Base-by-base conservation (phyloP, 208 protist species). In the Leishmania guyanensis region DNA sequence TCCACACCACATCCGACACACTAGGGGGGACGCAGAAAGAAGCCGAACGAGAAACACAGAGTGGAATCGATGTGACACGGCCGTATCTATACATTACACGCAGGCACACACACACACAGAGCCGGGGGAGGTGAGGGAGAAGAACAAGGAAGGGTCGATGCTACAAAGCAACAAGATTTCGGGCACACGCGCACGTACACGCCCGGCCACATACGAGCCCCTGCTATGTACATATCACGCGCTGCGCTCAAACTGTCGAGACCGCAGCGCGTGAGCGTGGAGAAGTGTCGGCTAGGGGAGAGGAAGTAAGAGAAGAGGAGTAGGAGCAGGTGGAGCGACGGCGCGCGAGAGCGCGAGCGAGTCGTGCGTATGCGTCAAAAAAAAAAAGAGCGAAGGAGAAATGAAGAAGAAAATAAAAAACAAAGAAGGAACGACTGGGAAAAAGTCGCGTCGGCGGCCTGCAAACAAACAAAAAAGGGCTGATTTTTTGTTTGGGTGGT, bases 191-290 rank as follows among this genome's bases (percentile, higher is more conserved):
- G 64, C 64, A 20, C 62, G 10, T 48, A 72, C 62, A 69, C 75
- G n/a, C 43, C 43, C 43, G 43, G 43, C 43, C 68, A 74, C 68
- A 64, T 36, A 39, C 53, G 75, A 17, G 50, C 53, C 68, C 39
- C 14, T 60, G 5, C 26, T 48, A 51, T 77, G 43, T 64, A 84
- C 46, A 81, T 65, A 33, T 56, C n/a, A 81, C 51, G 43, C 8
- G 26, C 26, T 29, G 48, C 1, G 26, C 46, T 53, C 69, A 54
- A 12, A 53, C 22, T 51, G 46, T 33, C 10, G 48, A 36, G 48
- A 54, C 43, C 33, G 8, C 36, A 6, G 69, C 29, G 69, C 12
- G 20, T 48, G 36, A 60, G 50, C 16, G 46, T 43, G n/a, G 48
- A 54, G 26, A 51, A 29, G 26, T 5, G 29, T 5, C 26, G n/a